These are phyloP conservation scores for Coix lacrymajobi DNA, from an alignment of 176 grass and related monocot genomes.

Conservation along the genomic window DNA sequence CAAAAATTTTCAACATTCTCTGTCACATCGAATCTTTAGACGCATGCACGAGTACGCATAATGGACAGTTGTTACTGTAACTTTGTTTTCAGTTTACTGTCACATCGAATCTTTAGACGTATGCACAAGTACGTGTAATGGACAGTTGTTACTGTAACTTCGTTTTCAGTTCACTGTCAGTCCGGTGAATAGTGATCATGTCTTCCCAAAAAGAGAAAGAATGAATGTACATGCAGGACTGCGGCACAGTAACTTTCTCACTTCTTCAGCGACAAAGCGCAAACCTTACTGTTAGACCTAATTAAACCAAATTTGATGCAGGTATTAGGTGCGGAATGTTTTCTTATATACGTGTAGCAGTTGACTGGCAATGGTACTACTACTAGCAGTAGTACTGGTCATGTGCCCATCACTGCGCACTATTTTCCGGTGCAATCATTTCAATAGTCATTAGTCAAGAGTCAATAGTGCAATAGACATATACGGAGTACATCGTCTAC, in stretches of 20 bases:
- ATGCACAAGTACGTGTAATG: too few species aligned
- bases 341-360: not conserved
- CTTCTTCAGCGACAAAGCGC: not conserved
- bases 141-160: too few species aligned
- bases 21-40: too few species aligned
- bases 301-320: not conserved
- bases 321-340: not conserved
- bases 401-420: not conserved
- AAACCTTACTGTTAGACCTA: not conserved
- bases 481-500: not conserved
- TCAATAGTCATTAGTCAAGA: slow-evolving; percentile 9
- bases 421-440: slow-evolving; percentile 38
- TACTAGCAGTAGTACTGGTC: not conserved
- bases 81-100: too few species aligned
- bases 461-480: slow-evolving; percentile 2
- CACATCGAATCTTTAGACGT: too few species aligned
- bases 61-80: too few species aligned
- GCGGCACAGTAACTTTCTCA: not conserved
- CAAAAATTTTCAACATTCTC: too few species aligned
- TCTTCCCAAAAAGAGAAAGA: too few species aligned
- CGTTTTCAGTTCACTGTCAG: not conserved
- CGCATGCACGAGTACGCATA: too few species aligned
- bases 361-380: not conserved
- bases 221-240: too few species aligned
- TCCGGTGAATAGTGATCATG: too few species aligned